These are phyloP conservation scores for Globisporangium cylindrosporum DNA, from an alignment of 352 stramenopile species.

Conservation along the genomic window DNA sequence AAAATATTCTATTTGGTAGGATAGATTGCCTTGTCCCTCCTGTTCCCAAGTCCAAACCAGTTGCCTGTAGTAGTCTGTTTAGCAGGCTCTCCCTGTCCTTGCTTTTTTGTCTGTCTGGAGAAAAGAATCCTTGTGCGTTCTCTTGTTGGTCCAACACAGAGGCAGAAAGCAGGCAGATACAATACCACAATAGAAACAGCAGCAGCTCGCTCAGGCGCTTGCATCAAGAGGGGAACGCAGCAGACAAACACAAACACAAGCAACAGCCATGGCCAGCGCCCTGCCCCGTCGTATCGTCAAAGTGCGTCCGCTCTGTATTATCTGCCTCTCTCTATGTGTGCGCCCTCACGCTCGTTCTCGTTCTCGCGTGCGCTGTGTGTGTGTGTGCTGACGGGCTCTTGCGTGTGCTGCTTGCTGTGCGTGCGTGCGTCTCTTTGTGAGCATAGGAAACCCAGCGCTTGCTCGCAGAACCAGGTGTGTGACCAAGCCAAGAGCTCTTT, in stretches of 20 bases:
- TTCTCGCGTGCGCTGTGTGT: not conserved
- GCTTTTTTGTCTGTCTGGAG: not conserved
- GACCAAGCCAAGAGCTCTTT: not conserved
- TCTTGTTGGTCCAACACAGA: not conserved
- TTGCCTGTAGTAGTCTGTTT: not conserved
- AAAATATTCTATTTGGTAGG: no score
- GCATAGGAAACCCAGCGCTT: slow-evolving; percentile 93
- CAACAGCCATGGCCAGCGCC: slow-evolving; percentile 44
- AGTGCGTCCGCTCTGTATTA: slow-evolving; percentile 19
- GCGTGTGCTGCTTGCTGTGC: slow-evolving; percentile 2
- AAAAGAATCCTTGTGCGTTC: not conserved
- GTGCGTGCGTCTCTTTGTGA: not conserved
- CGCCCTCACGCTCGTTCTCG: not conserved
- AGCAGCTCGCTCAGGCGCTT: not conserved
- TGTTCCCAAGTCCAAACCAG: no score
- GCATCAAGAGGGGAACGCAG: not conserved
- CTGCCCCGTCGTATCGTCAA: slow-evolving; percentile 78
- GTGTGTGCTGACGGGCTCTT: not conserved
- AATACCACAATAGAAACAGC: not conserved
- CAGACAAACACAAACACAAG: not conserved
- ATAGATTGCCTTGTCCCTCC: no score
- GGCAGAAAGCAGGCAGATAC: no score
- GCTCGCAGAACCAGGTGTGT: slow-evolving; percentile 88
- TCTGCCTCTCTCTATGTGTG: not conserved
- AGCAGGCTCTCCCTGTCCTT: not conserved